Conservation (phyloP, 2,329 filamentous ascomycete genomes). For the Beauveria medogensis region DNA sequence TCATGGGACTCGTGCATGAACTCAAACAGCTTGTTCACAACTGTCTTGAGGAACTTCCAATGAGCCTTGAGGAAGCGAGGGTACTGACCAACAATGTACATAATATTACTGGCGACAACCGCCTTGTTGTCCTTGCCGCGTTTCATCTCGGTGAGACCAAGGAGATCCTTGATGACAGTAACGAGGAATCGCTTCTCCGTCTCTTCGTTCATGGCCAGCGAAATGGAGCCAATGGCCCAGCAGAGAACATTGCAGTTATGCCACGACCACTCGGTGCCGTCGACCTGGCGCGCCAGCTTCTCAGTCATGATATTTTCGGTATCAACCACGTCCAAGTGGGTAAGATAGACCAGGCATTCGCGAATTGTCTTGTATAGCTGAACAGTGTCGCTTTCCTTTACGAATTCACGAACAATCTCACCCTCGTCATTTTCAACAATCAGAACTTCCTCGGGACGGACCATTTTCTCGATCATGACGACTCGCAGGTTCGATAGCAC, state of each 20-base stretch:
- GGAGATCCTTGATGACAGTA: constrained; percentile 95
- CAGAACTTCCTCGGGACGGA: constrained; percentile 91
- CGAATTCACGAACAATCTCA: constrained; percentile 96
- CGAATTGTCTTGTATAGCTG: constrained; percentile 98
- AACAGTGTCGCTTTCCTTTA: constrained; percentile 98
- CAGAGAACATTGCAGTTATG: constrained; percentile 99
- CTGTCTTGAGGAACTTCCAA: constrained; percentile 99
- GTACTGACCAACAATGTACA: constrained; percentile 99
- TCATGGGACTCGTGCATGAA: constrained; percentile 99
- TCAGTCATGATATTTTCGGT: constrained; percentile 99
- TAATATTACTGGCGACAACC: constrained; percentile 97
- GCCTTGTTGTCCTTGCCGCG: constrained; percentile 99
- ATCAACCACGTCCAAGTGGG: constrained; percentile 93
- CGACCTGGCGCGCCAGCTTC: constrained; percentile 90
- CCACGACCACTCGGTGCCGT: constrained; percentile 97
- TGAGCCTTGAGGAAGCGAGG: constrained; percentile 97
- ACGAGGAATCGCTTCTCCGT: constrained; percentile 98
- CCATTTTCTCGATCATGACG: constrained; percentile 99
- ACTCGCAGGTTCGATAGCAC: constrained; percentile 88
- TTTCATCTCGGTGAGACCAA: constrained; percentile 98
- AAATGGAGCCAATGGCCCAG: constrained; percentile 99
- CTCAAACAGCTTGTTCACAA: constrained; percentile 98
- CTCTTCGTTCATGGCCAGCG: constrained; percentile 97
- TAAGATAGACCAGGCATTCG: constrained; percentile 94
- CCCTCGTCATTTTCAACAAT: constrained; percentile 99